These are phyloP conservation scores for Mortierella sp. DNA, from an alignment of 371 early-diverging fungal species.

Conservation along the genomic window DNA sequence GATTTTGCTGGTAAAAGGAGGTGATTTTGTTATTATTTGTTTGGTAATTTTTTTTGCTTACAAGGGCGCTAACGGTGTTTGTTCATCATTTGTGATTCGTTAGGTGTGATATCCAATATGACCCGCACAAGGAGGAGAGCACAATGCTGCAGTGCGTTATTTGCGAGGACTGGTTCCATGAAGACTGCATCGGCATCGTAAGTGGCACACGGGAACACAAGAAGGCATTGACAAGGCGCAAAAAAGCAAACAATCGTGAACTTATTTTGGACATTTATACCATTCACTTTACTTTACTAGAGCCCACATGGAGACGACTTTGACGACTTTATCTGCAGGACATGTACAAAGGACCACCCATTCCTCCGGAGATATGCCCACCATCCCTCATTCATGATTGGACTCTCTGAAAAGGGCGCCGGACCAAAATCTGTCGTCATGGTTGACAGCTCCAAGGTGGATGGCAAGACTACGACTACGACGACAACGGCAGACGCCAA, in stretches of 20 bases:
- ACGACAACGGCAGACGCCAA: slow-evolving; percentile 7
- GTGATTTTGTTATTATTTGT: not conserved
- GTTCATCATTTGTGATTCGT: not conserved
- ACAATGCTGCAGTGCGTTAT: slow-evolving; percentile 88
- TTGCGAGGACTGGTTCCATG: slow-evolving; percentile 93
- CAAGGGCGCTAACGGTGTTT: not conserved
- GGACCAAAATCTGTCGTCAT: slow-evolving; percentile 53
- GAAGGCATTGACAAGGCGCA: too few species aligned
- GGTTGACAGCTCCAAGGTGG: slow-evolving; percentile 35
- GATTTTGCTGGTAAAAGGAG: slow-evolving; percentile 79
- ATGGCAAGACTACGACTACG: slow-evolving; percentile 5
- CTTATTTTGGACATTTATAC: slow-evolving; percentile 5
- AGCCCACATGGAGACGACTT: slow-evolving; percentile 77
- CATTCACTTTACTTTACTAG: slow-evolving; percentile 38
- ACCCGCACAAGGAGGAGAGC: slow-evolving; percentile 78
- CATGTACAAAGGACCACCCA: slow-evolving; percentile 75
- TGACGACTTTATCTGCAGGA: slow-evolving; percentile 86
- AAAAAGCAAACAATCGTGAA: not conserved
- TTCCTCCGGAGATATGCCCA: slow-evolving; percentile 66
- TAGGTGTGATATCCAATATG: slow-evolving; percentile 81
- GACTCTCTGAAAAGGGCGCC: slow-evolving; percentile 58
- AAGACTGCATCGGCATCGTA: slow-evolving; percentile 82
- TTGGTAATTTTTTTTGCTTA: not conserved
- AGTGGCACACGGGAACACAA: slow-evolving; percentile 15
- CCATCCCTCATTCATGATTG: slow-evolving; percentile 65